phyloP scores from a whole-genome alignment of 768 basidiomycete genomes.

The Tricholoma hemisulphureum region DNA sequence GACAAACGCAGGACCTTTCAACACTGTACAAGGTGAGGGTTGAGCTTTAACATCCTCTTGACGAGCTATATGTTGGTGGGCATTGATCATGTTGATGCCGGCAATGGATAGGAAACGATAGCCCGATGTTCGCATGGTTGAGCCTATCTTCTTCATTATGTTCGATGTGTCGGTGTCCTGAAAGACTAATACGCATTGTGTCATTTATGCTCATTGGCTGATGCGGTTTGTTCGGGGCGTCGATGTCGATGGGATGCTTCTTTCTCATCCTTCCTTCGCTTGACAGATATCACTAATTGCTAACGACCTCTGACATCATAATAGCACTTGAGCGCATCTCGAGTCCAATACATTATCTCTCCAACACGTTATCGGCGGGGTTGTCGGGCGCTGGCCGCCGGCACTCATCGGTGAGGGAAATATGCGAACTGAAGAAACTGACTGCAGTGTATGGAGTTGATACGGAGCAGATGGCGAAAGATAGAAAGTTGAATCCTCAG shows the following conservation, averaged over 20 bases:
- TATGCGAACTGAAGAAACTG: slow-evolving; percentile 61
- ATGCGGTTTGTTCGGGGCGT: slow-evolving; percentile 28
- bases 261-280: slow-evolving; percentile 12
- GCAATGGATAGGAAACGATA: no score
- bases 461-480: slow-evolving; percentile 72
- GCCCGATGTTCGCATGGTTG: no score
- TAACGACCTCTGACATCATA: slow-evolving; percentile 21
- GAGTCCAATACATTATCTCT: slow-evolving; percentile 29
- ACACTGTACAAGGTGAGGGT: slow-evolving; percentile 39
- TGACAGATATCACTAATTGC: slow-evolving; percentile 17
- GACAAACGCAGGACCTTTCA: slow-evolving; percentile 19
- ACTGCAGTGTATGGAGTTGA: slow-evolving; percentile 71
- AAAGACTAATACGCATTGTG: neutral
- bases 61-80: neutral
- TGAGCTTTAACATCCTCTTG: slow-evolving; percentile 10
- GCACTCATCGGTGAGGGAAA: slow-evolving; percentile 68
- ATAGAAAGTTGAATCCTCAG: slow-evolving; percentile 74
- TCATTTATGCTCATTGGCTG: slow-evolving; percentile 10
- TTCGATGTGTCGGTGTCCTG: neutral
- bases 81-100: neutral
- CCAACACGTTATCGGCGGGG: slow-evolving; percentile 36
- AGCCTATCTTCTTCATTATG: no score
- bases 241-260: slow-evolving; percentile 10
- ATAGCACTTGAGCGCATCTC: slow-evolving; percentile 69
- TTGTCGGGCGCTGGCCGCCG: slow-evolving; percentile 49